Conservation (phyloP, 2,329 filamentous ascomycete species). For the Trichophyton rubrum region DNA sequence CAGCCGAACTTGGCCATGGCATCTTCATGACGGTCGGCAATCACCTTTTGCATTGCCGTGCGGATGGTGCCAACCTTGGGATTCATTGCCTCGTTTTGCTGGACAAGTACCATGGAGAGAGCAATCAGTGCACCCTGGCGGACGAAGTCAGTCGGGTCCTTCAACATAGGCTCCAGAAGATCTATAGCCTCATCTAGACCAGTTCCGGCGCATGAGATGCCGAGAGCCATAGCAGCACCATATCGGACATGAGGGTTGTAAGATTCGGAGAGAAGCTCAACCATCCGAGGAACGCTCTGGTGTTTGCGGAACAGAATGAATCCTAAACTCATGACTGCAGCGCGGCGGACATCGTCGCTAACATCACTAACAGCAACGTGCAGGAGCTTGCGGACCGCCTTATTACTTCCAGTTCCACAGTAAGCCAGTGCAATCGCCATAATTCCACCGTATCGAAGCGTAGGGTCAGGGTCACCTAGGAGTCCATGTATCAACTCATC, state of each 20-base stretch:
- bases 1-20: conserved; percentile 99
- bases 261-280: conserved; percentile 92
- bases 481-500: conserved; percentile 91
- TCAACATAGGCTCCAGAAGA: conserved; percentile 96
- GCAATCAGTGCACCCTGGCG: conserved; percentile 91
- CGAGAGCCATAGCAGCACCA: conserved; percentile 93
- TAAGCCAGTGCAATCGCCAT: conserved; percentile 98
- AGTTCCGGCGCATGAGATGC: conserved; percentile 94
- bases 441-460: conserved; percentile 89
- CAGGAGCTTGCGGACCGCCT: conserved; percentile 88
- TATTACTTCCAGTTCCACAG: conserved; percentile 95
- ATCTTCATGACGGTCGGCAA: conserved; percentile 90
- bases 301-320: conserved; percentile 98
- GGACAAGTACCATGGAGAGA: conserved; percentile 96
- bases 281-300: conserved; percentile 93
- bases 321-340: conserved; percentile 93
- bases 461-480: conserved; percentile 84
- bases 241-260: conserved; percentile 99
- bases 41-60: conserved; percentile 87
- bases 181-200: conserved; percentile 94
- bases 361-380: conserved; percentile 97
- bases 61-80: conserved; percentile 84
- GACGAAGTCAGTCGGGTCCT: conserved; percentile 96
- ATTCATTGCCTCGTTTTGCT: conserved; percentile 98
- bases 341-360: conserved; percentile 89